Evolutionary conservation across 106 monocot species (phyloP).

Genomic region (Apostasia shenzhenica): DNA sequence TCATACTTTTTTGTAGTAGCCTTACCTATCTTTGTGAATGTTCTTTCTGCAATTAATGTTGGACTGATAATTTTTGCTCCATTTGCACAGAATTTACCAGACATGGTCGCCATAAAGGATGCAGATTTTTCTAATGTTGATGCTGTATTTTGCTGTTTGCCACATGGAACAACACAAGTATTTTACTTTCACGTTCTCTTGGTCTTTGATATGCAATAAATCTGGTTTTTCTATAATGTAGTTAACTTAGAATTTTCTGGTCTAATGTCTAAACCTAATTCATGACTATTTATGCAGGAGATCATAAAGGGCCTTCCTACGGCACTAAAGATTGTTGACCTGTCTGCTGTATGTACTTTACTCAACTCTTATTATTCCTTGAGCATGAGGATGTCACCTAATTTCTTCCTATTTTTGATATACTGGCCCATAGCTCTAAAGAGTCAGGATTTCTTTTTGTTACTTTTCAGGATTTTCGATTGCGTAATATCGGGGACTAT

Average conservation of each 20-base stretch:
- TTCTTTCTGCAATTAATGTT: background rate
- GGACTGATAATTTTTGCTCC: background rate
- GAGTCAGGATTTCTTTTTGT: background rate
- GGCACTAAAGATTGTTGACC: conserved; percentile 84
- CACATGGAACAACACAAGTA: conserved; percentile 99
- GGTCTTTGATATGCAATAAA: background rate
- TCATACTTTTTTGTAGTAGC: no score
- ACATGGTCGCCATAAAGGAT: conserved; percentile 79
- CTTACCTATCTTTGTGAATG: no score
- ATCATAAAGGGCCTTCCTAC: conserved; percentile 80
- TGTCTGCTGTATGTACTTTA: conserved; percentile 78
- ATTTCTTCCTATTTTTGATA: background rate
- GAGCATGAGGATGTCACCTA: conserved; percentile 7
- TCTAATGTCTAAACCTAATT: no score
- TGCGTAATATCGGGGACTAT: conserved; percentile 68
- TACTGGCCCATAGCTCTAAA: background rate
- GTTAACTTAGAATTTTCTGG: no score
- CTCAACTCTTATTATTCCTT: conserved; percentile 3
- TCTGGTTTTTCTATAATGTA: no score
- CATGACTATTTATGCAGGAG: conserved; percentile 46
- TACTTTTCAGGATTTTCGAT: conserved; percentile 75
- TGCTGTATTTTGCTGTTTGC: conserved; percentile 99
- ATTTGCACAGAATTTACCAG: conserved; percentile 64
- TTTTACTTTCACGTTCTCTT: background rate
- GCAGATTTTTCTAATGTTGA: conserved; percentile 91